Evolutionary conservation across 257 asterid species (phyloP), one percentile per base, ranked within the genome.

Genomic region (Capsicum baccatum): DNA sequence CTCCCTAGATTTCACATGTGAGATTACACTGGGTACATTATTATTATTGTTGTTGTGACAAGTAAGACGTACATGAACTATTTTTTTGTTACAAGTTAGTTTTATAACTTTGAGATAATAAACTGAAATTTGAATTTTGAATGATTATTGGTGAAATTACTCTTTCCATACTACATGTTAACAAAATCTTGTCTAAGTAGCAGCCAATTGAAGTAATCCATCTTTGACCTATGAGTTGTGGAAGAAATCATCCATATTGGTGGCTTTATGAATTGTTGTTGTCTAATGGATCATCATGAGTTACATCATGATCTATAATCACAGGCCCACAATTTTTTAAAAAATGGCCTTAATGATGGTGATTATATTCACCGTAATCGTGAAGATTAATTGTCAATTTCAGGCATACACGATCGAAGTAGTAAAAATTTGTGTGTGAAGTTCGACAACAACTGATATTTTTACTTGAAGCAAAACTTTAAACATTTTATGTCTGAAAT

Each of bases 341-440:
- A 10, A 3, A 74, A 6, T 62, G 16, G 87, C 88, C 44, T 83
- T 88, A 10, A 94, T 80, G 5, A 94, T 82, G 90, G 91, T 9
- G 97, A 86, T 17, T n/a, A 9, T 37, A 17, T 14, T 88, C 90
- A 55, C 91, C 44, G 44, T 92, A 93, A 15, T 92, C 92, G 55
- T 74, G 87, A 84, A 94, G 85, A 79, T 90, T 12, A n/a, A 47
- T 71, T 71, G 39, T 16, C 26, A 64, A 6, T 2, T 64, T 64
- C 8, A 26, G 5, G 8, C 7, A 15, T 4, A 16, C 2, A 8
- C 3, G 62, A 57, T 57, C 6, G 19, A 57, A 57, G 8, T 15
- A 14, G 19, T 57, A 57, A 55, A 57, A 57, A 39, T 57, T 57
- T 6, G 19, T 56, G 60, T 14, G 15, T 16, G 7, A 16, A 16